Percentiles rank a stretch among this genome's conserved stretches.
Evolutionary conservation across 108 stramenopile species (phyloP).

Genomic region (Skeletonema tropicum): DNA sequence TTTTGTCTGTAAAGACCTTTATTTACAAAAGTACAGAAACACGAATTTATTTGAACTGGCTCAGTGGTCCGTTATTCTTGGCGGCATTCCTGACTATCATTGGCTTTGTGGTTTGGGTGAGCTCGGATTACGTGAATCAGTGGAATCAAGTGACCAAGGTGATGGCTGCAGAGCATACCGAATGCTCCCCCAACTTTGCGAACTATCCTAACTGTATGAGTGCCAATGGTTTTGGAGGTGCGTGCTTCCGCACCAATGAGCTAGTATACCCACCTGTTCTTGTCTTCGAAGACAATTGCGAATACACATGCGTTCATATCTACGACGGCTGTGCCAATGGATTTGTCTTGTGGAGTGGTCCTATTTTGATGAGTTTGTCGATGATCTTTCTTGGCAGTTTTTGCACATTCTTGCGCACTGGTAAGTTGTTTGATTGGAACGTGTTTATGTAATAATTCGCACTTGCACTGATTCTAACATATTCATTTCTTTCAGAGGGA

Average conservation of each 20-base stretch:
- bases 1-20: constrained; percentile 43
- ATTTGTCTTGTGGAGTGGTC: constrained; percentile 61
- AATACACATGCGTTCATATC: constrained; percentile 29
- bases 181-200: constrained; percentile 49
- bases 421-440: constrained; percentile 17
- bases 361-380: constrained; percentile 44
- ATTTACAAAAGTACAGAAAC: constrained; percentile 38
- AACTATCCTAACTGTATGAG: constrained; percentile 41
- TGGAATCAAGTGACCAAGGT: constrained; percentile 49
- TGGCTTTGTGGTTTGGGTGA: constrained; percentile 50
- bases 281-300: constrained; percentile 34
- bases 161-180: constrained; percentile 40
- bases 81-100: constrained; percentile 15
- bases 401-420: constrained; percentile 53
- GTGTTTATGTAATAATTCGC: neutral
- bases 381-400: constrained; percentile 58
- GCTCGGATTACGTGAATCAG: constrained; percentile 33
- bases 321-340: constrained; percentile 54
- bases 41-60: constrained; percentile 49
- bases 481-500: constrained; percentile 11
- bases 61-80: constrained; percentile 52
- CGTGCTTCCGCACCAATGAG: constrained; percentile 34
- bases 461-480: neutral
- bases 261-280: constrained; percentile 11
- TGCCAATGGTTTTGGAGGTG: constrained; percentile 23